Evolutionary conservation across 352 stramenopile species (phyloP), one percentile per base, ranked within the genome.

Genomic region (Saprolegnia diclina): DNA sequence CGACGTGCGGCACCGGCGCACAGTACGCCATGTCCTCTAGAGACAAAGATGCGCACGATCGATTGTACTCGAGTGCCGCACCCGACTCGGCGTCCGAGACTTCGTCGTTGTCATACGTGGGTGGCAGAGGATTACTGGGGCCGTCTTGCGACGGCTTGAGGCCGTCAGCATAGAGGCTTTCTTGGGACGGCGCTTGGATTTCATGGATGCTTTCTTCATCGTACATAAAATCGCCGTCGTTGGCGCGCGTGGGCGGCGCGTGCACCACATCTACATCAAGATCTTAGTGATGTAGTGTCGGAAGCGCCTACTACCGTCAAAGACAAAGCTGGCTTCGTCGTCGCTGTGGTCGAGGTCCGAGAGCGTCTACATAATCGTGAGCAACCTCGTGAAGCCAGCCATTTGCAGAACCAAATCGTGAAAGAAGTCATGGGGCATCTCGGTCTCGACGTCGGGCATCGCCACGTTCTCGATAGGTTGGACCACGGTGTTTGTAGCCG

Each of bases 231-330:
- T 16, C 7, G 7, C 52, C 52, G 32, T 57, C 52, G 32, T 57
- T 57, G 7, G 52, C 16, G 21, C 45, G 24, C 21, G 38, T 62
- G 32, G n/a, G 42, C 38, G 63, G 63, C 6, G 22, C 63, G 37
- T 69, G 63, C 7, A 69, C 61, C 7, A 69, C n/a, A 42, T 57
- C 63, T 69, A 53, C n/a, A n/a, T n/a, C n/a, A n/a, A n/a, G n/a
- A n/a, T n/a, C n/a, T n/a, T n/a, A n/a, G n/a, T n/a, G n/a, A n/a
- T n/a, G n/a, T n/a, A n/a, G n/a, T n/a, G 14, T 1, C 22, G 9
- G 56, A 29, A 35, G 21, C n/a, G 10, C 21, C 0, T 69, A 69
- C 63, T 45, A 42, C n/a, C n/a, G n/a, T 69, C 63, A 6, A 62
- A 69, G 48, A 69, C 46, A 61, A 45, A 69, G 63, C 63, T 61